Evolutionary conservation across 2,329 filamentous ascomycete genomes (phyloP).

Genomic region (Colletotrichum tamarilloi): DNA sequence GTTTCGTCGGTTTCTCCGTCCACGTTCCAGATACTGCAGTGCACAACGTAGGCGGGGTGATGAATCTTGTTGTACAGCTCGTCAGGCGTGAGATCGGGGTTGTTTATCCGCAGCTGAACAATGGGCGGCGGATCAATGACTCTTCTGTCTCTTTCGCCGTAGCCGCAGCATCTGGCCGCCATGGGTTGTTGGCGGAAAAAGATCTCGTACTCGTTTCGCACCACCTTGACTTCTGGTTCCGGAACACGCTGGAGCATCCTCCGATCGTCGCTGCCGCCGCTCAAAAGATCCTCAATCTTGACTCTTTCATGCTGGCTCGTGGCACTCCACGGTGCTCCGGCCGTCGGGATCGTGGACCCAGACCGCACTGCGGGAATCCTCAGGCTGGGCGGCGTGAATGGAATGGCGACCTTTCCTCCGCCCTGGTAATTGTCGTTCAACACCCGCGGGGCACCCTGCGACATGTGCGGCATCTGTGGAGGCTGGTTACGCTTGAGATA

Average conservation of each 20-base stretch:
- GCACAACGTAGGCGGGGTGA: slow-evolving; percentile 76
- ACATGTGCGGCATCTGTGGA: slow-evolving; percentile 3
- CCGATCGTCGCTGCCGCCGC: slow-evolving; percentile 3
- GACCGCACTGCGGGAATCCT: slow-evolving; percentile 23
- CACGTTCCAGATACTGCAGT: slow-evolving; percentile 81
- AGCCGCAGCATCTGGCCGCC: slow-evolving; percentile 83
- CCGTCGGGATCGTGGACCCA: not conserved
- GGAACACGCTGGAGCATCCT: not conserved
- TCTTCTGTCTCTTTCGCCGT: slow-evolving; percentile 83
- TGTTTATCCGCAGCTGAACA: slow-evolving; percentile 76
- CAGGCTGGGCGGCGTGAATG: slow-evolving; percentile 24
- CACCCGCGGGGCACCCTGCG: slow-evolving; percentile 21
- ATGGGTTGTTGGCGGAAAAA: slow-evolving; percentile 80
- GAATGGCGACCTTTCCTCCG: slow-evolving; percentile 34
- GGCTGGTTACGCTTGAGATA: slow-evolving; percentile 24
- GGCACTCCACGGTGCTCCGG: slow-evolving; percentile 9
- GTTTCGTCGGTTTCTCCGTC: slow-evolving; percentile 75
- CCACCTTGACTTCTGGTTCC: not conserved
- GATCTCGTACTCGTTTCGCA: slow-evolving; percentile 55
- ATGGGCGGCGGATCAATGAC: slow-evolving; percentile 89
- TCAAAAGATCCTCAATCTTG: slow-evolving; percentile 39
- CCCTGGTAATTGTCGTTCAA: slow-evolving; percentile 28
- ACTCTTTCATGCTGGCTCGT: slow-evolving; percentile 34
- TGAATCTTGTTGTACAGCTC: slow-evolving; percentile 64
- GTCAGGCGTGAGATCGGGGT: slow-evolving; percentile 63